phyloP scores from a whole-genome alignment of 108 stramenopile species.

The Skeletonema costatum region DNA sequence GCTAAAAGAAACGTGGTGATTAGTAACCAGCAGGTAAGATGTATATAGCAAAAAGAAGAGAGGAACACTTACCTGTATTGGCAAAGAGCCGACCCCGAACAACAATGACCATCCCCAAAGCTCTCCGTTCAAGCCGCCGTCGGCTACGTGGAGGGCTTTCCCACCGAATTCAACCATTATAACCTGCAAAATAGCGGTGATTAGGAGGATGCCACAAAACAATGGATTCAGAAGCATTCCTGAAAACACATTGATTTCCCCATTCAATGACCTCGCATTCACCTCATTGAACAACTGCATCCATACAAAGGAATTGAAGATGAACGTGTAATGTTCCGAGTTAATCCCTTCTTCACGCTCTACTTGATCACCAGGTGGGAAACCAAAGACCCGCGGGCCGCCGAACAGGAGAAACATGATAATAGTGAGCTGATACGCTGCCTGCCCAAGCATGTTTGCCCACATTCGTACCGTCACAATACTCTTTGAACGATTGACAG shows the following conservation, averaged over 20 bases:
- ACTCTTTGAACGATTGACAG: slow-evolving; percentile 74
- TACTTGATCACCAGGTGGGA: slow-evolving; percentile 58
- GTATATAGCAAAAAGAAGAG: background rate
- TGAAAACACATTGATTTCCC: slow-evolving; percentile 83
- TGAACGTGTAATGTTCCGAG: slow-evolving; percentile 85
- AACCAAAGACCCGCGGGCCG: slow-evolving; percentile 59
- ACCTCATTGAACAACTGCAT: slow-evolving; percentile 98
- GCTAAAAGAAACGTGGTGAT: too few relatives aligned
- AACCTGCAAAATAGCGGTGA: slow-evolving; percentile 84
- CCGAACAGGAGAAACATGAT: slow-evolving; percentile 75
- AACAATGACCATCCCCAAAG: slow-evolving; percentile 57
- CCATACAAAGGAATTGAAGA: slow-evolving; percentile 98
- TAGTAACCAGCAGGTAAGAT: too few relatives aligned
- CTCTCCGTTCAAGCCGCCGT: slow-evolving; percentile 54
- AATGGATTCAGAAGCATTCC: slow-evolving; percentile 80
- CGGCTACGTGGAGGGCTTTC: slow-evolving; percentile 66
- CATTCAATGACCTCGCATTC: slow-evolving; percentile 85
- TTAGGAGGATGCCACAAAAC: slow-evolving; percentile 81
- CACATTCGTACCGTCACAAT: slow-evolving; percentile 90
- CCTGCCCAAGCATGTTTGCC: slow-evolving; percentile 92
- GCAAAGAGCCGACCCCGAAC: slow-evolving; percentile 62
- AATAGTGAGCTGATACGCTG: slow-evolving; percentile 80
- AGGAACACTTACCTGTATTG: slow-evolving; percentile 38
- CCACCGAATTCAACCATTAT: slow-evolving; percentile 93
- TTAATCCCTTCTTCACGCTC: slow-evolving; percentile 54